A percentile compares a stretch with the other conserved stretches of the same genome.
phyloP scores from a whole-genome alignment of 2,329 filamentous ascomycete genomes.

The Pseudogymnoascus sp. region DNA sequence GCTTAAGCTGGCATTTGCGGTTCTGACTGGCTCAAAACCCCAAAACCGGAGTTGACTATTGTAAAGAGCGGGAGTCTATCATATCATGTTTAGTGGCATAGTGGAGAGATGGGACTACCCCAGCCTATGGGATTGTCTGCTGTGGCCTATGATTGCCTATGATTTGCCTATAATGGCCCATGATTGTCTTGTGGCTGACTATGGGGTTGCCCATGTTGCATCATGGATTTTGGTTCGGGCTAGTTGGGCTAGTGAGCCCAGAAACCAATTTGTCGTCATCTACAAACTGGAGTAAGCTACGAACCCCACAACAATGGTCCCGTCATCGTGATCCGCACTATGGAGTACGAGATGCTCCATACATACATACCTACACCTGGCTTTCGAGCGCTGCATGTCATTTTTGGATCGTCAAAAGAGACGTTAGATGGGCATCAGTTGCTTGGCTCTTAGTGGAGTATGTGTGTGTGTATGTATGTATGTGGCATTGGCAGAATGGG shows the following conservation, averaged over 20 bases:
- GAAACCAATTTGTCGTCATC: background rate
- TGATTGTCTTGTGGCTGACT: constrained; percentile 2
- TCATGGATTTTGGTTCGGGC: background rate
- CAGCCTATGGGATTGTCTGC: background rate
- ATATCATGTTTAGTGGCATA: constrained; percentile 2
- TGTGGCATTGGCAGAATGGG: background rate
- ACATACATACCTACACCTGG: background rate
- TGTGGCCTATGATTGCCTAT: background rate
- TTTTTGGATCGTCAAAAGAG: background rate
- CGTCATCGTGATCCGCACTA: constrained; percentile 9
- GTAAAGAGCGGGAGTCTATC: background rate
- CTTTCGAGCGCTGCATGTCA: background rate
- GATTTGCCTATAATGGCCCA: background rate
- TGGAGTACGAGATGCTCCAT: background rate
- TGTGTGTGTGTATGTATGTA: background rate
- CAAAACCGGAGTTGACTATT: background rate
- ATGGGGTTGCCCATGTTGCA: constrained; percentile 6
- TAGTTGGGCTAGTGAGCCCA: background rate
- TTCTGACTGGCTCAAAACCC: background rate
- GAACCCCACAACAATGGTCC: background rate
- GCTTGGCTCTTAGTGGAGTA: background rate
- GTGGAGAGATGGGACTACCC: constrained; percentile 5
- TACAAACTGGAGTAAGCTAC: background rate
- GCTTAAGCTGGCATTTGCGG: background rate
- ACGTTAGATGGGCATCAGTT: background rate